These are phyloP conservation scores for Leishmania aethiopica DNA, from an alignment of 208 protist genomes.

Conservation along the genomic window DNA sequence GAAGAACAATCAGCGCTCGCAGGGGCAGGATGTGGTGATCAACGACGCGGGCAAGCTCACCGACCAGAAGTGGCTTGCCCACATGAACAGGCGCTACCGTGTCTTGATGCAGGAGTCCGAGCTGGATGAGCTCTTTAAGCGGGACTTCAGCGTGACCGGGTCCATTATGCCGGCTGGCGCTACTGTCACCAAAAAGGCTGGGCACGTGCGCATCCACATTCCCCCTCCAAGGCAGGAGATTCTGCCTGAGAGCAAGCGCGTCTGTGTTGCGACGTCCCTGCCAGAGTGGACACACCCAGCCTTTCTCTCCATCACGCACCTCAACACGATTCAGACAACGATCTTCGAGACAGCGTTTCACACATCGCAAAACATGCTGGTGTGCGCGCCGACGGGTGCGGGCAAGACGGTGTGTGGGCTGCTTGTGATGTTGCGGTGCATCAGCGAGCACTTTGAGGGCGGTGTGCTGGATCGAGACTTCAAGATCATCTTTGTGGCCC, in stretches of 20 bases:
- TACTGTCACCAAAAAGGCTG: constrained; percentile 64
- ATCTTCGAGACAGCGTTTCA: constrained; percentile 97
- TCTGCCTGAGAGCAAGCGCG: constrained; percentile 73
- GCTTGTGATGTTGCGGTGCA: constrained; percentile 95
- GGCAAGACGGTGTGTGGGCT: constrained; percentile 99
- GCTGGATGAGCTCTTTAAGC: constrained; percentile 85
- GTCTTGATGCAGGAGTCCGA: constrained; percentile 85
- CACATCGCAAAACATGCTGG: constrained; percentile 98
- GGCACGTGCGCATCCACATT: constrained; percentile 84
- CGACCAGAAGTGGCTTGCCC: constrained; percentile 77
- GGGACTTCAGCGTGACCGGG: constrained; percentile 75
- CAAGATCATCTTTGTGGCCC: constrained; percentile 99
- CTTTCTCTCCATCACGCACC: constrained; percentile 91
- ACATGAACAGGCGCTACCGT: constrained; percentile 89
- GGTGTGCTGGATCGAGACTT: constrained; percentile 93
- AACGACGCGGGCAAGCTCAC: constrained; percentile 53
- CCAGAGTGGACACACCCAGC: constrained; percentile 91
- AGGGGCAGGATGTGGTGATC: constrained; percentile 35
- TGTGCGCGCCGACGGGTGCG: constrained; percentile 98
- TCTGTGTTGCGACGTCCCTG: constrained; percentile 81
- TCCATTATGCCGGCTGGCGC: constrained; percentile 69
- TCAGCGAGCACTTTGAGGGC: constrained; percentile 91
- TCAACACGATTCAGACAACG: constrained; percentile 97
- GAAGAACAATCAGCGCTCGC: constrained; percentile 47
- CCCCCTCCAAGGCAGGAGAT: constrained; percentile 73